phyloP scores from a whole-genome alignment of 176 grass and related monocot species.

The Lolium rigidum region DNA sequence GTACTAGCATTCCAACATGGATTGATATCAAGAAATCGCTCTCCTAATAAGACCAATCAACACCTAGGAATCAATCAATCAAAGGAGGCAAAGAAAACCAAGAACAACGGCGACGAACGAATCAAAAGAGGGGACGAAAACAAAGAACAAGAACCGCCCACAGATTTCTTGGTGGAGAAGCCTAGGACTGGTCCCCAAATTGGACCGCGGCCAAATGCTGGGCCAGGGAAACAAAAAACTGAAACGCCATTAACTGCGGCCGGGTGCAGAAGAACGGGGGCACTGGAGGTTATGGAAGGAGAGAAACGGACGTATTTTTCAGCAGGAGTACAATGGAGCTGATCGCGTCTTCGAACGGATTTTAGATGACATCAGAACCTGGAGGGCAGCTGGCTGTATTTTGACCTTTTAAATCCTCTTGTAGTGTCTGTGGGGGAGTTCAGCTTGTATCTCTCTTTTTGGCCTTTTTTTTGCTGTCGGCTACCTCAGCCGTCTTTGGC shows the following conservation, averaged over 20 bases:
- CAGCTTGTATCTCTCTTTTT: no score
- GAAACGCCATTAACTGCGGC: not conserved
- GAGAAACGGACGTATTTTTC: no score
- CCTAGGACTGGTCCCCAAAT: not conserved
- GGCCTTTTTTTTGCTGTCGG: no score
- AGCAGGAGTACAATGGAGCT: no score
- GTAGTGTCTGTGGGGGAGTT: no score
- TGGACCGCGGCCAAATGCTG: constrained; percentile 3
- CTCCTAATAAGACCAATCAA: not conserved
- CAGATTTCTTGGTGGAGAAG: not conserved
- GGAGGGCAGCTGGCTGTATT: no score
- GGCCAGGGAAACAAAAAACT: not conserved
- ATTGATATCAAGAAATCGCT: not conserved
- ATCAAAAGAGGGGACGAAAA: not conserved
- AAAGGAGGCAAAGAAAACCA: not conserved
- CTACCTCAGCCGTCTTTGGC: no score
- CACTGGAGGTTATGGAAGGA: no score
- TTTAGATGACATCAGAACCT: no score
- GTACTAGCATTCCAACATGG: not conserved
- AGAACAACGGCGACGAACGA: no score
- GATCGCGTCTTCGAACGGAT: no score
- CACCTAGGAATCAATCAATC: not conserved
- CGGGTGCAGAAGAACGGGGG: not conserved
- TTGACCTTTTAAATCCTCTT: no score
- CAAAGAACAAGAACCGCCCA: not conserved